These are phyloP conservation scores for Diaporthe citrichinensis DNA, from an alignment of 2,329 filamentous ascomycete species.

Conservation along the genomic window DNA sequence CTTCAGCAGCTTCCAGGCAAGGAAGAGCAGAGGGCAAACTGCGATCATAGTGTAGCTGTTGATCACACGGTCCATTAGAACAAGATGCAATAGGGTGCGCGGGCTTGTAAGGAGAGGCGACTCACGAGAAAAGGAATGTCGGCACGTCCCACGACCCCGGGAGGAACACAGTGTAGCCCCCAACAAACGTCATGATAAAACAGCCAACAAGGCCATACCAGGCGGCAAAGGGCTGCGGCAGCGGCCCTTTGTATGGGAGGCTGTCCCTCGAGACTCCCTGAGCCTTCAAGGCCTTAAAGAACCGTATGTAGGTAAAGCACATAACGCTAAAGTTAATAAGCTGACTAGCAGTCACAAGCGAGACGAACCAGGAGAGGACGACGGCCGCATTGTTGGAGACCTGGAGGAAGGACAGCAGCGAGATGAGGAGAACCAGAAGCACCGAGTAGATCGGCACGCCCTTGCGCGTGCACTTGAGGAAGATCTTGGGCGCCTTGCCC, in stretches of 20 bases:
- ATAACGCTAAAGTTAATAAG: conserved; percentile 62
- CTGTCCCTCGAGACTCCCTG: conserved; percentile 34
- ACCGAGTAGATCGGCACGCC: conserved; percentile 62
- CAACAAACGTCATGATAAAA: conserved; percentile 67
- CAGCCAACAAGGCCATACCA: conserved; percentile 63
- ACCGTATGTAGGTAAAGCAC: conserved; percentile 60
- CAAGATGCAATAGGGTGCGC: not conserved
- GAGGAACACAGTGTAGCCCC: conserved; percentile 66
- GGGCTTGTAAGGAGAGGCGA: not conserved
- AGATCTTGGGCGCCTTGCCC: conserved; percentile 61
- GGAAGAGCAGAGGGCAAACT: conserved; percentile 62
- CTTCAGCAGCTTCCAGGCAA: conserved; percentile 77
- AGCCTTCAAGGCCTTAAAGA: conserved; percentile 45
- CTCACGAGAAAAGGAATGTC: conserved; percentile 52
- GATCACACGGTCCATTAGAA: conserved; percentile 13
- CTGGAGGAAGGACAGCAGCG: conserved; percentile 55
- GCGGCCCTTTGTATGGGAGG: conserved; percentile 37
- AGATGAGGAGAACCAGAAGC: conserved; percentile 50
- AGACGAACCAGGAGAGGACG: conserved; percentile 57
- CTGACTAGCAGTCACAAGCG: conserved; percentile 54
- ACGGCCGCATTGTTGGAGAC: conserved; percentile 53
- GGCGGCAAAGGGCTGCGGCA: conserved; percentile 60
- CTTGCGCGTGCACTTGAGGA: conserved; percentile 55
- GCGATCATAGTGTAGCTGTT: conserved; percentile 51
- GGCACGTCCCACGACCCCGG: conserved; percentile 50